Base-by-base conservation (phyloP, 1,139 yeast genomes). In the Suhomyces kunorum region DNA sequence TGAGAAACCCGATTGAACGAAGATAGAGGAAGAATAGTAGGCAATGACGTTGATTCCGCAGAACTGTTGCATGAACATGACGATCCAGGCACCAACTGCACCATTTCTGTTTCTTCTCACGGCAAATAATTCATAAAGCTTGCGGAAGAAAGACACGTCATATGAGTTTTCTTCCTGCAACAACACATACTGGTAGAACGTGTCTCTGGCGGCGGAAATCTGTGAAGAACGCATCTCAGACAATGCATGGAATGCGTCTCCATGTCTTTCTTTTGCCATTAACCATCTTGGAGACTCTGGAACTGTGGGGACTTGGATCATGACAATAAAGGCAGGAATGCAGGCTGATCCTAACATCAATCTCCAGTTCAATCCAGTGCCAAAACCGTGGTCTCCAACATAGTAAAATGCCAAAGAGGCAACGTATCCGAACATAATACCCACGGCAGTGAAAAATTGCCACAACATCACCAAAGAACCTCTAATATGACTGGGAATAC, bases 21-120 rank as follows among this genome's bases (percentile, higher is more conserved):
- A 87, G 47, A 87, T 87, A 9, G 85, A 73, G 0, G 89, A 80
- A 0, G 88, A 81, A 60, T 83, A 85, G 63, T 84, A 83, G 14
- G 95, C 94, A 64, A 88, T 87, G 39, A 87, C 94, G 55, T 87
- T 88, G 58, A 88, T 82, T 55, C 96, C 96, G 65, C 95, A 87
- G 68, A 88, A 85, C 61, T 88, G 96, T 68, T 88, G 96, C 88
- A 85, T 84, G 58, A 87, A 84, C 81, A 88, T 87, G 47, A 82
- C 87, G 47, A 87, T 74, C 77, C 85, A 84, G 3, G 95, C 80
- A 41, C 88, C 95, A 43, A 83, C 54, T 8, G 88, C 80, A 42
- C 92, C 95, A 54, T 88, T 83, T 64, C 95, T 77, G 64, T 87
- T 86, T 70, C 96, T 79, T 61, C 92, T 78, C 36, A 85, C 71